These are phyloP conservation scores for Phytophthora crassamura DNA, from an alignment of 352 stramenopile genomes.

Conservation along the genomic window DNA sequence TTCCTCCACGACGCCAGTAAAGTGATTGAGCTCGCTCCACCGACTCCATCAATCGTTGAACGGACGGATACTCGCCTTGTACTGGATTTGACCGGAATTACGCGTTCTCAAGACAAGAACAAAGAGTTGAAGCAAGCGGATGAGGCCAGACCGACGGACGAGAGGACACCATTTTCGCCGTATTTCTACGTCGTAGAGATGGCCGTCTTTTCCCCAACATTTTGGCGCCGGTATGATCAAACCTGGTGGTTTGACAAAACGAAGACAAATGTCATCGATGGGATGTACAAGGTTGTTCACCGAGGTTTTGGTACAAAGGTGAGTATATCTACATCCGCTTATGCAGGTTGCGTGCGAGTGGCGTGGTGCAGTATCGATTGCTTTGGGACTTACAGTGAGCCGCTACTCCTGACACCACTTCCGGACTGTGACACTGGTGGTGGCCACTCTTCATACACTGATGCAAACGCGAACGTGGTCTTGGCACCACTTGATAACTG, in stretches of 20 bases:
- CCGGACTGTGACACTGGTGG: neutral
- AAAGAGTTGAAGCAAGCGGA: neutral
- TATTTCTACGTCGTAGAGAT: conserved; percentile 77
- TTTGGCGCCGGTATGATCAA: conserved; percentile 78
- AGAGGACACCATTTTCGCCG: conserved; percentile 23
- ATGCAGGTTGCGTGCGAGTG: conserved; percentile 68
- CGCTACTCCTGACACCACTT: conserved; percentile 57
- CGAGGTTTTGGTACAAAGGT: conserved; percentile 48
- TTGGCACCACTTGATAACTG: neutral
- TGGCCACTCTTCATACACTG: neutral
- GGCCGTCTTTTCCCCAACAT: conserved; percentile 67
- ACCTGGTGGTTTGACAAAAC: conserved; percentile 88
- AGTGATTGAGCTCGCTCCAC: conserved; percentile 7
- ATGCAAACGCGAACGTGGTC: neutral
- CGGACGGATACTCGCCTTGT: conserved; percentile 25
- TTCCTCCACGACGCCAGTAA: conserved; percentile 16
- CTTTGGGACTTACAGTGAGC: conserved; percentile 54
- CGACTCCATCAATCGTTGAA: conserved; percentile 17
- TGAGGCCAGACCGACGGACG: neutral
- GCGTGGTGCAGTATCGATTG: conserved; percentile 61
- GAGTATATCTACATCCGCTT: conserved; percentile 52
- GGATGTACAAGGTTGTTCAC: conserved; percentile 72
- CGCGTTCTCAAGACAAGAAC: neutral
- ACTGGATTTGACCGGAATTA: conserved; percentile 17
- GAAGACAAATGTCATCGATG: conserved; percentile 61